These are phyloP conservation scores for Scheffersomyces segobiensis DNA, from an alignment of 1,139 yeast species.

Conservation along the genomic window DNA sequence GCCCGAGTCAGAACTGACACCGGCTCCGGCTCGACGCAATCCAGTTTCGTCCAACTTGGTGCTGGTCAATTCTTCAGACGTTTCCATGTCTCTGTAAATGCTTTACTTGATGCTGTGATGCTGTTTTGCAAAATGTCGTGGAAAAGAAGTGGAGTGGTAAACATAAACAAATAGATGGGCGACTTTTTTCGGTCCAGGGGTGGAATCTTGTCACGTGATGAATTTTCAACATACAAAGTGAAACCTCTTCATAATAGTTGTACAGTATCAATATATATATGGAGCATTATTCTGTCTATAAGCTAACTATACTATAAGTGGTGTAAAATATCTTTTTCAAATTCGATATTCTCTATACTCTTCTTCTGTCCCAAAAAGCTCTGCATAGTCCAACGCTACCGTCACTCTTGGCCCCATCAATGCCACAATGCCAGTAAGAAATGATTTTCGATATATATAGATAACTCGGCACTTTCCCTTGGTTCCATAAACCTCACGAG, in stretches of 20 bases:
- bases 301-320: background rate
- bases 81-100: background rate
- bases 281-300: background rate
- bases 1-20: background rate
- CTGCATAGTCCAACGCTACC: background rate
- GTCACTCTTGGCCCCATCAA: slow-evolving; percentile 56
- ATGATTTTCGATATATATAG: slow-evolving; percentile 42
- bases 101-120: background rate
- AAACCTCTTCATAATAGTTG: no score
- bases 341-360: background rate
- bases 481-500: slow-evolving; percentile 47
- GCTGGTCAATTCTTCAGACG: background rate
- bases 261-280: no score
- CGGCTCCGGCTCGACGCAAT: background rate
- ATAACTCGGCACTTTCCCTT: slow-evolving; percentile 49
- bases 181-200: background rate
- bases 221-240: background rate
- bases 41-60: background rate
- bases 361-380: background rate
- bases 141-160: background rate
- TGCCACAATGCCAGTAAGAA: slow-evolving; percentile 55
- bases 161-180: background rate
- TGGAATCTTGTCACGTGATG: background rate
- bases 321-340: no score
- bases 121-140: background rate